A percentile compares a stretch with the other conserved stretches of the same genome.
phyloP scores from a whole-genome alignment of 2,329 filamentous ascomycete genomes.

The Cryphonectria nitschkei region DNA sequence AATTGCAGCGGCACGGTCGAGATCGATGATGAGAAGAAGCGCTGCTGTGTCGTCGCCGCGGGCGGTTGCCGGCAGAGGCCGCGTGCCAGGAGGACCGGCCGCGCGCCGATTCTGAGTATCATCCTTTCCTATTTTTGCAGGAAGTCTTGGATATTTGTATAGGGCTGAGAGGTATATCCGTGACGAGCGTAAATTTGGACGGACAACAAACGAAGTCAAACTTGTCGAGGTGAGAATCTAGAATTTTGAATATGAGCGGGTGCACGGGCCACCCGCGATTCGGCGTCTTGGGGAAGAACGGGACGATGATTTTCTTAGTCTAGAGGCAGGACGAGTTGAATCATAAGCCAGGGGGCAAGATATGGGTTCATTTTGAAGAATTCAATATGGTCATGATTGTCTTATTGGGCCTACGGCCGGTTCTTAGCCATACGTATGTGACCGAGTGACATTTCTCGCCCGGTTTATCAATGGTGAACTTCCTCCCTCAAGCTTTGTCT shows the following conservation, averaged over 20 bases:
- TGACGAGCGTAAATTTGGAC: not conserved
- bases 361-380: not conserved
- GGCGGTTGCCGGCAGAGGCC: conserved; percentile 11
- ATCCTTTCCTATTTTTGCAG: conserved; percentile 9
- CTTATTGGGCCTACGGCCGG: not conserved
- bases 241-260: conserved; percentile 14
- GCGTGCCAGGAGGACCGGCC: conserved; percentile 24
- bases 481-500: not conserved
- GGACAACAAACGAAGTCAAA: not conserved
- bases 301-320: not conserved
- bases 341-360: not conserved
- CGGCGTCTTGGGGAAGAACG: not conserved
- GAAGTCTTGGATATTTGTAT: not conserved
- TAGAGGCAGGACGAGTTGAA: not conserved
- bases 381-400: not conserved
- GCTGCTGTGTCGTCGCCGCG: conserved; percentile 4
- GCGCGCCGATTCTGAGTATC: conserved; percentile 20
- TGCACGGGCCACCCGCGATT: conserved; percentile 22
- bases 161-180: not conserved
- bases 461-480: not conserved
- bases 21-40: conserved; percentile 16
- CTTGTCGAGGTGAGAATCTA: not conserved
- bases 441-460: not conserved
- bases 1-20: conserved; percentile 55
- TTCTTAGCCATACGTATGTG: not conserved